A percentile compares a stretch with the other conserved stretches of the same genome.
These are phyloP conservation scores for Sphaerobolus stellatus DNA, from an alignment of 1,284 basidiomycete genomes.

Conservation along the genomic window DNA sequence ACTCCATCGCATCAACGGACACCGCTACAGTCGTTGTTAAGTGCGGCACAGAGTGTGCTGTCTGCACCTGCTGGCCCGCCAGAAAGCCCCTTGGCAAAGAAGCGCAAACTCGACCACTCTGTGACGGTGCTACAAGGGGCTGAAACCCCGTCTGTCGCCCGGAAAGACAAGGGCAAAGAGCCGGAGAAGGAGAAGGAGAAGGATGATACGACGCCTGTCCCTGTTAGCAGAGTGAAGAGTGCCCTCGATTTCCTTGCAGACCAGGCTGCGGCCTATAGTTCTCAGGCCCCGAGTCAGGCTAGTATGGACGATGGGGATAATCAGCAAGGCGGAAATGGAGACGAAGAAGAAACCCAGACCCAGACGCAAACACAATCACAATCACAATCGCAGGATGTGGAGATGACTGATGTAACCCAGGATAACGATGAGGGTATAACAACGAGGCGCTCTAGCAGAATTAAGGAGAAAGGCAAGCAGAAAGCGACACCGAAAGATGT, in stretches of 20 bases:
- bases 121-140: neutral
- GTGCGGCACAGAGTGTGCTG: slow-evolving; percentile 61
- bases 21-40: slow-evolving; percentile 54
- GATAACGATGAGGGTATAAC: neutral
- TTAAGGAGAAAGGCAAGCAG: slow-evolving; percentile 22
- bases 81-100: slow-evolving; percentile 14
- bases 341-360: no score
- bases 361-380: no score
- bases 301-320: slow-evolving; percentile 4
- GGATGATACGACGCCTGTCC: neutral
- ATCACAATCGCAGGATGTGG: slow-evolving; percentile 4
- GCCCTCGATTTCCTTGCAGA: slow-evolving; percentile 71
- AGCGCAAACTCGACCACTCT: slow-evolving; percentile 8
- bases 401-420: slow-evolving; percentile 3
- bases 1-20: slow-evolving; percentile 27
- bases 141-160: neutral
- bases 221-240: slow-evolving; percentile 38
- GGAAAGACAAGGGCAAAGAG: slow-evolving; percentile 18
- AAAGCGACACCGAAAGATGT: slow-evolving; percentile 18
- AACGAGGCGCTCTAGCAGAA: slow-evolving; percentile 1
- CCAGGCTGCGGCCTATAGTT: slow-evolving; percentile 49
- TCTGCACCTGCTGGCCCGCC: slow-evolving; percentile 16
- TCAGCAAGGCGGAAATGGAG: neutral
- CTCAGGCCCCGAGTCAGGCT: slow-evolving; percentile 10
- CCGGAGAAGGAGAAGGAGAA: slow-evolving; percentile 17